Evolutionary conservation across 2,329 filamentous ascomycete genomes (phyloP).

Genomic region (Xylariales sp.): DNA sequence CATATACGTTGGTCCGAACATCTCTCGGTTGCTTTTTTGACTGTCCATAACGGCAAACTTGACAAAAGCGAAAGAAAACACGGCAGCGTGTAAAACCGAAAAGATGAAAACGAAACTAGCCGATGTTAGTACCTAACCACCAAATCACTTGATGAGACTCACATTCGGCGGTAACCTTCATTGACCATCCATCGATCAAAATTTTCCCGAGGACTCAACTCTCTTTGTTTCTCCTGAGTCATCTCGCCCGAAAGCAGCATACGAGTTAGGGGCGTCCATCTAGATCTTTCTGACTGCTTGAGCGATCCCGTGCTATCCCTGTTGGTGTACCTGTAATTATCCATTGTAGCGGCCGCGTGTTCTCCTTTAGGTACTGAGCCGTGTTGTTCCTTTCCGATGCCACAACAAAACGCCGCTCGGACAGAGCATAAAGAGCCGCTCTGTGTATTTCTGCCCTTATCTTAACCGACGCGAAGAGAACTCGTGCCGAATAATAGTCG

Average conservation of each 20-base stretch:
- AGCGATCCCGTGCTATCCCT: too few species aligned
- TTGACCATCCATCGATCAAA: conserved; percentile 89
- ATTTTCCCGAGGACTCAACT: conserved; percentile 64
- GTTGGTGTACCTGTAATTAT: too few species aligned
- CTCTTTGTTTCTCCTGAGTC: conserved; percentile 67
- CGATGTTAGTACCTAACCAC: conserved; percentile 14
- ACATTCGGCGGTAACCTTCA: conserved; percentile 78
- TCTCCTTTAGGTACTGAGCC: too few species aligned
- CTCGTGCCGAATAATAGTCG: too few species aligned
- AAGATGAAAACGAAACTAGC: conserved; percentile 72
- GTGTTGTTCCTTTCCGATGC: too few species aligned
- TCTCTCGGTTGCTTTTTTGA: conserved; percentile 58
- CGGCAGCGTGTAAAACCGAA: conserved; percentile 66
- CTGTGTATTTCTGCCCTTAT: too few species aligned
- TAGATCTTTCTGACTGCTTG: conserved; percentile 64
- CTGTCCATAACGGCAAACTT: conserved; percentile 78
- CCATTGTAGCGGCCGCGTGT: too few species aligned
- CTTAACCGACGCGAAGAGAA: too few species aligned
- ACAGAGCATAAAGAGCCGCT: too few species aligned
- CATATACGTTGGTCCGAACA: conserved; percentile 71
- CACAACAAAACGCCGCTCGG: too few species aligned
- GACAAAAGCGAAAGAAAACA: conserved; percentile 76
- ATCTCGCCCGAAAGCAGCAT: conserved; percentile 82
- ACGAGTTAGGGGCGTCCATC: conserved; percentile 78
- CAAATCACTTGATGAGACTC: conserved; percentile 30